These are phyloP conservation scores for Vigna nakashimae DNA, from an alignment of 306 rosid species.

Conservation along the genomic window DNA sequence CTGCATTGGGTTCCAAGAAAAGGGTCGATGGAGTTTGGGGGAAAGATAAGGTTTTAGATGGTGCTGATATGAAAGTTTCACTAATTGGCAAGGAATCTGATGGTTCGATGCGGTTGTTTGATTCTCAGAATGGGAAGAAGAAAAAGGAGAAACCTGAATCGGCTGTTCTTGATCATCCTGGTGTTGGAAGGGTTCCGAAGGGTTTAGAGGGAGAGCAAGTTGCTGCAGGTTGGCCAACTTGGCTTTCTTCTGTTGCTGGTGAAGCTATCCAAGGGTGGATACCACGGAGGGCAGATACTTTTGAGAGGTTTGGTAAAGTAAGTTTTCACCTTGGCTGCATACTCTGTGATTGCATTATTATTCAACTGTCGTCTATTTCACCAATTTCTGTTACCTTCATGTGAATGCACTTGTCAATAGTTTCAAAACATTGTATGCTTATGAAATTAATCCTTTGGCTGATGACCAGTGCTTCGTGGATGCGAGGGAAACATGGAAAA, in stretches of 20 bases:
- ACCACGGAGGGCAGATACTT: conserved; percentile 79
- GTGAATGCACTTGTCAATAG: conserved; percentile 23
- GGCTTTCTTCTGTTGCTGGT: conserved; percentile 89
- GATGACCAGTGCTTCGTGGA: background rate
- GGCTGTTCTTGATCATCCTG: conserved; percentile 50
- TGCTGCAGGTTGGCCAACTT: conserved; percentile 96
- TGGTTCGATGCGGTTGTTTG: conserved; percentile 54
- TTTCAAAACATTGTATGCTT: conserved; percentile 1
- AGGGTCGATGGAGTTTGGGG: conserved; percentile 60
- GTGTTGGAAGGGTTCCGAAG: conserved; percentile 69
- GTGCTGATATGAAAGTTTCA: conserved; percentile 52
- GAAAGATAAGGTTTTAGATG: conserved; percentile 49
- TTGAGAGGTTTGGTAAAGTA: conserved; percentile 80
- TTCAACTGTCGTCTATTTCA: background rate
- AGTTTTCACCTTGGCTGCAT: conserved; percentile 43
- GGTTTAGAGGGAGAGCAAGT: conserved; percentile 78
- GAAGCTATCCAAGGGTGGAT: conserved; percentile 91
- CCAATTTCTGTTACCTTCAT: background rate
- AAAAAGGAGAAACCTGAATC: conserved; percentile 53
- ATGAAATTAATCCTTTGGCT: background rate
- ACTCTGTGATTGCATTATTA: conserved; percentile 10
- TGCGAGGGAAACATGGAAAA: background rate
- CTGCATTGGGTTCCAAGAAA: conserved; percentile 47
- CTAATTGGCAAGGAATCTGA: conserved; percentile 59
- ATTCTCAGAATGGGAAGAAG: conserved; percentile 58